phyloP scores from a whole-genome alignment of 176 grass and related monocot species.

The Aechmea fasciata region DNA sequence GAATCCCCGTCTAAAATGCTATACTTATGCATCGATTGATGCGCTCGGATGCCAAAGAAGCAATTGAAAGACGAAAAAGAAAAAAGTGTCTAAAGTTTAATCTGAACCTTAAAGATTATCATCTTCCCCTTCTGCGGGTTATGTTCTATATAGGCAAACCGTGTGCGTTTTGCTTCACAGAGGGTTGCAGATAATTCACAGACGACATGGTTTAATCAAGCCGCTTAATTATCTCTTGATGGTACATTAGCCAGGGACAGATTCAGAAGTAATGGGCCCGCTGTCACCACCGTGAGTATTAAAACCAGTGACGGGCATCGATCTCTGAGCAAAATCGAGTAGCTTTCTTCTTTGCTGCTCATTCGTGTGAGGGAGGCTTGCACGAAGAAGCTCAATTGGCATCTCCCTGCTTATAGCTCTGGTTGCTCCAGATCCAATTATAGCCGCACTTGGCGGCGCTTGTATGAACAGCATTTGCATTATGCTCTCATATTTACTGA shows the following conservation, averaged over 20 bases:
- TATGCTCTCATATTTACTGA: conserved; percentile 28
- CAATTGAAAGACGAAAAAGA: too few species aligned
- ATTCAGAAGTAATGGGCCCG: conserved; percentile 1
- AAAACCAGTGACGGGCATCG: conserved; percentile 22
- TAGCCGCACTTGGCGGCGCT: background rate
- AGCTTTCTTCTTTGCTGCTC: conserved; percentile 25
- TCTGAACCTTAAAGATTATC: too few species aligned
- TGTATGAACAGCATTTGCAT: conserved; percentile 19
- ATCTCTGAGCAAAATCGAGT: conserved; percentile 28
- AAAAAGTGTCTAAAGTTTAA: too few species aligned
- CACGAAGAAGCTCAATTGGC: conserved; percentile 32
- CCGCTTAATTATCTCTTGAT: background rate
- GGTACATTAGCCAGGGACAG: background rate
- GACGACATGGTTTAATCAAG: background rate
- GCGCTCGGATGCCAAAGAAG: too few species aligned
- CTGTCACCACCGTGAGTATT: background rate
- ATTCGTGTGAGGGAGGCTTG: conserved; percentile 38
- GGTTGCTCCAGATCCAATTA: conserved; percentile 13
- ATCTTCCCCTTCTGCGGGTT: too few species aligned
- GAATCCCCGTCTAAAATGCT: too few species aligned
- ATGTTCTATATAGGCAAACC: too few species aligned
- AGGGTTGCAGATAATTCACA: background rate
- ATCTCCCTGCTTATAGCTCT: conserved; percentile 34
- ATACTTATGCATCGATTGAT: too few species aligned
- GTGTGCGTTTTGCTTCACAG: too few species aligned